These are phyloP conservation scores for Dictyostelium intermedium DNA, from an alignment of 78 protist genomes.

Conservation along the genomic window DNA sequence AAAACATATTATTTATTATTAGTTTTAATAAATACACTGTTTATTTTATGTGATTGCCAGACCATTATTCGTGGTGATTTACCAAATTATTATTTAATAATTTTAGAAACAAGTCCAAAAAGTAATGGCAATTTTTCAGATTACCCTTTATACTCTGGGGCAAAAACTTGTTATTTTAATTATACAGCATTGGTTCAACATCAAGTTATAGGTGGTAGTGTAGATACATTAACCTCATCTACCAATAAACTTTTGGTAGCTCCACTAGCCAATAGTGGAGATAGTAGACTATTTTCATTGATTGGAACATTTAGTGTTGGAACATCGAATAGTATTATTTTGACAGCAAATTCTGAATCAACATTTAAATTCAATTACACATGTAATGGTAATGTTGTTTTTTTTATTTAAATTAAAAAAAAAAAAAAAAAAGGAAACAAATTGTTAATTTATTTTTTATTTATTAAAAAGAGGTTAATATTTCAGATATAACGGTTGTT, in stretches of 20 bases:
- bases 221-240: background rate
- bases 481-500: background rate
- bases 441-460: too few species aligned
- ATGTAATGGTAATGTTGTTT: background rate
- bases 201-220: background rate
- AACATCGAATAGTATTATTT: background rate
- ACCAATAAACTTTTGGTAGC: background rate
- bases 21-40: too few species aligned
- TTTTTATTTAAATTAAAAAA: too few species aligned
- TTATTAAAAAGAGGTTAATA: background rate
- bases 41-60: background rate
- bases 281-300: background rate
- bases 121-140: background rate
- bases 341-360: background rate
- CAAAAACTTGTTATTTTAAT: background rate
- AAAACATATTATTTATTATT: too few species aligned
- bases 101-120: background rate
- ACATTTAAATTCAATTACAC: background rate
- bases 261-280: background rate
- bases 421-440: too few species aligned
- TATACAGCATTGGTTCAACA: background rate
- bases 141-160: background rate
- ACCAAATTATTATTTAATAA: background rate
- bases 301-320: background rate
- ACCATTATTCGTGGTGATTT: background rate